A percentile compares a stretch with the other conserved stretches of the same genome.
Conservation (phyloP, 2,329 filamentous ascomycete genomes). For the Aureobasidium sp. region DNA sequence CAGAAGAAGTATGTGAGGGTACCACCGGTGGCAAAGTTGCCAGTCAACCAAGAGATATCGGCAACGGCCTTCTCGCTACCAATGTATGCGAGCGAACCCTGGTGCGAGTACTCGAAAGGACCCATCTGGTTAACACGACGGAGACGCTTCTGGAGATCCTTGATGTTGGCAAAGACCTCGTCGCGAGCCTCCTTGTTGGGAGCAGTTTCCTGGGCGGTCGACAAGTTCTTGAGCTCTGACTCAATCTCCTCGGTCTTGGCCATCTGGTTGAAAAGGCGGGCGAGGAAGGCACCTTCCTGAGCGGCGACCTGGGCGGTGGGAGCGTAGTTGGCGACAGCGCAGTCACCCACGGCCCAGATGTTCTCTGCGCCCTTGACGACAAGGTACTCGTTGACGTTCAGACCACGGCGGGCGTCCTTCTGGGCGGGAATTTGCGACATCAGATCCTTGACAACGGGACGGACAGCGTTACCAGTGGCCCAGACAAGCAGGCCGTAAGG, state of each 20-base stretch:
- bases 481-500: conserved; percentile 95
- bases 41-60: conserved; percentile 94
- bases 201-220: conserved; percentile 53
- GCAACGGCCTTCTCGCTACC: conserved; percentile 96
- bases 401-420: conserved; percentile 86
- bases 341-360: conserved; percentile 97
- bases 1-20: conserved; percentile 92
- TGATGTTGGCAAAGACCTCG: conserved; percentile 65
- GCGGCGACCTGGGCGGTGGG: conserved; percentile 94
- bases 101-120: conserved; percentile 97
- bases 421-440: conserved; percentile 90
- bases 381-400: conserved; percentile 97
- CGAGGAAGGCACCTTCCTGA: conserved; percentile 93
- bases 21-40: conserved; percentile 89
- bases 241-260: conserved; percentile 86
- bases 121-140: conserved; percentile 89
- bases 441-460: conserved; percentile 81
- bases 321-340: conserved; percentile 93
- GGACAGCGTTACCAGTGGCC: conserved; percentile 94
- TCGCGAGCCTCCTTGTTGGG: conserved; percentile 56
- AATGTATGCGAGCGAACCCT: conserved; percentile 95
- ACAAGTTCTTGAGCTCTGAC: conserved; percentile 63
- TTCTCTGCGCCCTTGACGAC: conserved; percentile 96
- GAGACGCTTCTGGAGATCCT: conserved; percentile 77
- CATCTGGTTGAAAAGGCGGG: conserved; percentile 97